Base-by-base conservation (phyloP, 805 yeast species). In the Blastobotrys robertii region DNA sequence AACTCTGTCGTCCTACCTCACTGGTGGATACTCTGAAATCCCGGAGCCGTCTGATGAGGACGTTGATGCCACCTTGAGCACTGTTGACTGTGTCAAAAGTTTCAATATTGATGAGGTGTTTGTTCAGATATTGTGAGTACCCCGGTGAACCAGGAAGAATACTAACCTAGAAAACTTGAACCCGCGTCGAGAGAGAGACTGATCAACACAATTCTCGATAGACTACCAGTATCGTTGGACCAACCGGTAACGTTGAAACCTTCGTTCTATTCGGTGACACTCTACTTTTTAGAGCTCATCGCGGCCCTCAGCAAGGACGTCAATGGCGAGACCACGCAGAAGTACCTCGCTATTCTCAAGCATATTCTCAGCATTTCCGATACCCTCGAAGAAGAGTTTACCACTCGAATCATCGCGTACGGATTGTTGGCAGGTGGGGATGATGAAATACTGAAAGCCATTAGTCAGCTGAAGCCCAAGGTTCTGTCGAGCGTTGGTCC, bases 21-120 rank as follows among this genome's bases (percentile, higher is more conserved):
- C 92, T 49, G 92, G 97, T 13, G 75, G 80, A 45, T 69, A 81
- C 1, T 94, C 85, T 42, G 78, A 84, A 3, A 28, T 14, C 10
- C 80, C 82, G 0, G 97, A 90, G 60, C 99, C 99, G 9, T 76
- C 94, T 1, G 94, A 84, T 44, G 95, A 85, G 55, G 97, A 90
- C 52, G 81, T 92, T 39, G 95, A 87, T 49, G 74, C 84, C 4
- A 84, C 97, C 0, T 60, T 82, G 10, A 79, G 86, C 4, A 83
- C 96, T 0, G 65, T 81, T 35, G 95, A 88, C 51, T 90, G 97
- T 58, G 70, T 90, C 41, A 75, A 75, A 41, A 76, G 90, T 0
- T 77, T 92, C 48, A 73, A 74, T 39, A 64, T 87, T 4, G 60
- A 72, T 3, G 66, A 68, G 1, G 65, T 86, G 1, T 71, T 86